Conservation (phyloP, 169 alveolate species). For the Babesia sp. region DNA sequence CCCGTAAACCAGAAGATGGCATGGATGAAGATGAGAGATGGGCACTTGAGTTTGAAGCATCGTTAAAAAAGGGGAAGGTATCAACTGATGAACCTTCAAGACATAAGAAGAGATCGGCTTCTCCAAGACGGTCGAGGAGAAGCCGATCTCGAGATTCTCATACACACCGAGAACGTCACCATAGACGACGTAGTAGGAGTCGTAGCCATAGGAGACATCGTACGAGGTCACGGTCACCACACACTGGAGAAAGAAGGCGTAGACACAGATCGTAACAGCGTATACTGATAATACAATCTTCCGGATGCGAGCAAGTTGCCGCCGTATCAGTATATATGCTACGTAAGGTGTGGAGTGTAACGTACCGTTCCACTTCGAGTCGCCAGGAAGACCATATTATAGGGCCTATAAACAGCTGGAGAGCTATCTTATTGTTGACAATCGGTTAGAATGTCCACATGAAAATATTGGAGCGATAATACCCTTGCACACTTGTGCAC, state of each 20-base stretch:
- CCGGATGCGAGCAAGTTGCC: too few relatives aligned
- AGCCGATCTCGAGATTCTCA: conserved; percentile 4
- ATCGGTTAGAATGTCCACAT: background rate
- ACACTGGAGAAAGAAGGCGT: conserved; percentile 11
- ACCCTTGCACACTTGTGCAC: conserved; percentile 31
- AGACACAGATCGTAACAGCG: background rate
- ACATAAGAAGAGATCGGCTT: background rate
- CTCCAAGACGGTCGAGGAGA: conserved; percentile 10
- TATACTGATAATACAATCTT: too few relatives aligned
- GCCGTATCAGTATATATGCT: too few relatives aligned
- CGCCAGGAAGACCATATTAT: too few relatives aligned
- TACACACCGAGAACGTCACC: conserved; percentile 11
- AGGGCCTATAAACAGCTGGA: too few relatives aligned
- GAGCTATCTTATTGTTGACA: background rate
- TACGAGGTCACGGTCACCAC: background rate
- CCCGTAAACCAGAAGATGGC: conserved; percentile 28
- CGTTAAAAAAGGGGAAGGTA: conserved; percentile 30
- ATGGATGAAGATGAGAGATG: conserved; percentile 78
- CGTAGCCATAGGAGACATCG: conserved; percentile 14
- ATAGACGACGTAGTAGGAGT: conserved; percentile 34
- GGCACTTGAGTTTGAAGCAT: conserved; percentile 77
- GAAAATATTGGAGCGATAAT: background rate
- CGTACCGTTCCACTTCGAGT: too few relatives aligned
- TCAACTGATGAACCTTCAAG: background rate
- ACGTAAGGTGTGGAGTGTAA: too few relatives aligned